Base-by-base conservation (phyloP, 352 stramenopile species). In the Phytophthora fragariaefolia region DNA sequence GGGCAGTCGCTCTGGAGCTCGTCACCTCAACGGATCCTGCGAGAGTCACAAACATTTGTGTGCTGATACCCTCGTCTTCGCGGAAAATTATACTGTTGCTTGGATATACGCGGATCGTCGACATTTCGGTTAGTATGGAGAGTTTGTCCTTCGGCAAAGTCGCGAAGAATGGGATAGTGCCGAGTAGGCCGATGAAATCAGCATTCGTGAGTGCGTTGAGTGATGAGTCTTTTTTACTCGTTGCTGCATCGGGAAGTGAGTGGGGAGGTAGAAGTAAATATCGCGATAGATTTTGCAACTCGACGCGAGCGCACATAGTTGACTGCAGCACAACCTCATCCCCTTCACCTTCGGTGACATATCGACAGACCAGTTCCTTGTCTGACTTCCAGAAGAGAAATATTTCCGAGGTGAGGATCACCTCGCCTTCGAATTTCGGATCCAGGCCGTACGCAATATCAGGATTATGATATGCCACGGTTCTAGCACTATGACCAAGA, bases 31-130 rank as follows among this genome's bases (percentile, higher is more conserved):
- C 66, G 9, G 71, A 73, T 0, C 83, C 85, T 4, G 83, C 80
- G 3, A 93, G 64, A 13, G 82, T 93, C 20, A 93, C 77, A 55
- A 89, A 93, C 82, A 93, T 90, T 63, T 93, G 83, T 22, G 80
- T 90, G 58, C 77, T 91, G 60, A 92, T 79, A 45, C 82, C 82
- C 55, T 93, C 85, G 54, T 92, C 85, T 66, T 93, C 85, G 8
- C 77, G 69, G 54, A 93, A 91, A 27, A 92, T 89, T 17, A 89
- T 56, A 17, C 74, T 87, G 34, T 88, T 82, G 47, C 75, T 82
- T 10, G 83, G 83, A 52, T 91, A 91, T 3, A 92, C 80, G 18
- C 85, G 83, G 28, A 93, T 91, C 15, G 83, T 92, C 3, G 85
- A 91, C 58, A 93, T 71, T 45, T 93, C 85, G 1, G 85, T 91